These are phyloP conservation scores for Margaritispora aquatica DNA, from an alignment of 495 filamentous ascomycete genomes.

Conservation along the genomic window DNA sequence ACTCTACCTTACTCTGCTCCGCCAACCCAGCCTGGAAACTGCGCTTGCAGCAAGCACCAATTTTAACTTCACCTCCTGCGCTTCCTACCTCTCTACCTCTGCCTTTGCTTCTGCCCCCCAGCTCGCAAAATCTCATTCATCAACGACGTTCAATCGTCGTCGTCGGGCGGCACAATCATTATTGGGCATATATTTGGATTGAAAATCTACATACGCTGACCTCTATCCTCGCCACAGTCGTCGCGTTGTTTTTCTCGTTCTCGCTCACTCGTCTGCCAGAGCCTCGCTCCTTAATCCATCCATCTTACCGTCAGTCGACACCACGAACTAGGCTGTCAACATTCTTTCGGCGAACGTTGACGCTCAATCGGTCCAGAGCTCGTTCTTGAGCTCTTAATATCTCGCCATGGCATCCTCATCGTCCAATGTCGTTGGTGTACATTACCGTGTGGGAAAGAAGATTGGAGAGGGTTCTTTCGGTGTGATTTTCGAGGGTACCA, in stretches of 20 bases:
- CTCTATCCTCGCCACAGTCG: slow-evolving; percentile 8
- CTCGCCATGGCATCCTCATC: slow-evolving; percentile 80
- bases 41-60: background rate
- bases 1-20: too few relatives aligned
- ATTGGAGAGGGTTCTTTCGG: slow-evolving; percentile 99
- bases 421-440: slow-evolving; percentile 97
- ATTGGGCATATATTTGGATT: background rate
- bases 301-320: background rate
- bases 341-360: background rate
- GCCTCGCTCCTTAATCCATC: slow-evolving; percentile 6
- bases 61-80: background rate
- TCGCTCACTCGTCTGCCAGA: slow-evolving; percentile 1
- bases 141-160: slow-evolving; percentile 11
- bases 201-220: background rate
- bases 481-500: slow-evolving; percentile 98
- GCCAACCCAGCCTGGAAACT: too few relatives aligned
- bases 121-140: background rate
- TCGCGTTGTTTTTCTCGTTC: slow-evolving; percentile 14
- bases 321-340: background rate
- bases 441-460: slow-evolving; percentile 99
- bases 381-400: slow-evolving; percentile 11
- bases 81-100: background rate
- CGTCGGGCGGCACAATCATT: background rate
- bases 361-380: slow-evolving; percentile 9
- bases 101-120: background rate